Conservation (phyloP, 306 rosid genomes). For the Astragalus glycyphyllos region DNA sequence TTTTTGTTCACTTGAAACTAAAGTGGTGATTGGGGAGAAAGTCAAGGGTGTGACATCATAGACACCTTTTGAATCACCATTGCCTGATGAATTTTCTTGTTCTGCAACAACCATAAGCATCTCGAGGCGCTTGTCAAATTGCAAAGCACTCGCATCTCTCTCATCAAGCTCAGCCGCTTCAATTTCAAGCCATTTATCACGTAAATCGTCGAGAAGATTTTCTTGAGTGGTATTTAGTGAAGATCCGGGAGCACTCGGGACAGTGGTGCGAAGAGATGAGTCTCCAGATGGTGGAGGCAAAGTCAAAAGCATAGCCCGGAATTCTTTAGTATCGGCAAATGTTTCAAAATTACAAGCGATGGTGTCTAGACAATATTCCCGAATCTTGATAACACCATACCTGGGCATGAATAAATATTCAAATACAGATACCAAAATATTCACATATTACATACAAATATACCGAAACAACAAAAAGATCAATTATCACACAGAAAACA, state of each 20-base stretch:
- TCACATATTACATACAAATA: conserved; percentile 11
- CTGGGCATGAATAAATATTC: conserved; percentile 50
- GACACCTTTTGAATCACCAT: conserved; percentile 40
- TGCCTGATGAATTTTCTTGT: conserved; percentile 64
- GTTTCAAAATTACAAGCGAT: conserved; percentile 88
- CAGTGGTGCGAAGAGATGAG: conserved; percentile 85
- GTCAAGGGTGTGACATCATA: conserved; percentile 33
- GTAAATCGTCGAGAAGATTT: conserved; percentile 88
- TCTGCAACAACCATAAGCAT: conserved; percentile 87
- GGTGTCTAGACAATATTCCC: conserved; percentile 84
- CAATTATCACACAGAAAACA: conserved; percentile 10
- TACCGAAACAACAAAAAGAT: conserved; percentile 2
- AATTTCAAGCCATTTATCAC: conserved; percentile 98
- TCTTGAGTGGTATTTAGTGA: conserved; percentile 65
- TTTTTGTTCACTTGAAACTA: conserved; percentile 43
- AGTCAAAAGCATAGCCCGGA: conserved; percentile 81
- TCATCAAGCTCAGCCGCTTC: conserved; percentile 95
- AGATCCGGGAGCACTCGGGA: conserved; percentile 94
- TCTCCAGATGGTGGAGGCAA: conserved; percentile 97
- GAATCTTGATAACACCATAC: conserved; percentile 87
- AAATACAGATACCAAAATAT: conserved; percentile 26
- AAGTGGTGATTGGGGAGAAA: conserved; percentile 33
- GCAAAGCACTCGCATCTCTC: conserved; percentile 94
- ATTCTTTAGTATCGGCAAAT: conserved; percentile 80
- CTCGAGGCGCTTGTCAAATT: conserved; percentile 89